Evolutionary conservation across 345 rosid genomes (phyloP).

Genomic region (Noccaea bulbosa): DNA sequence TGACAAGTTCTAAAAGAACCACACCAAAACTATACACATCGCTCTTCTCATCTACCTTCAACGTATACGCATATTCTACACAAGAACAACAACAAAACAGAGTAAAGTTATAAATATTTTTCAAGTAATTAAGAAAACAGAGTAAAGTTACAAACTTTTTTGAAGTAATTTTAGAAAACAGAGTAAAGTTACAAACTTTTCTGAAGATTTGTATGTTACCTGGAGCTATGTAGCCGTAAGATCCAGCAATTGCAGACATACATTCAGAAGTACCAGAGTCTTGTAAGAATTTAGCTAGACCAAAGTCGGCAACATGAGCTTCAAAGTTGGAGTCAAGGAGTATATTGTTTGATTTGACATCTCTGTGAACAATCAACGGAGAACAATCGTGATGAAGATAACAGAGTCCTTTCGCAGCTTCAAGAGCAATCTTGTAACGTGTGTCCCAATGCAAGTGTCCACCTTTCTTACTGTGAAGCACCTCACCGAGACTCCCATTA

Average conservation of each 20-base stretch:
- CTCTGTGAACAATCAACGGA: slow-evolving; percentile 82
- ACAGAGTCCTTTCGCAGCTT: slow-evolving; percentile 89
- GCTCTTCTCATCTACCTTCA: slow-evolving; percentile 98
- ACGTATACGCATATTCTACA: slow-evolving; percentile 94
- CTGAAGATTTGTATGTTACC: slow-evolving; percentile 46
- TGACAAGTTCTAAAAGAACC: slow-evolving; percentile 78
- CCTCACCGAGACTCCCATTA: slow-evolving; percentile 89
- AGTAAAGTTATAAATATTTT: not conserved
- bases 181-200: no score
- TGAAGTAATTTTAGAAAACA: no score
- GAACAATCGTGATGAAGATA: slow-evolving; percentile 93
- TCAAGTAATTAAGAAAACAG: no score
- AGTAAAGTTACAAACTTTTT: no score
- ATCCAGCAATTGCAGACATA: slow-evolving; percentile 97
- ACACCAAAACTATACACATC: slow-evolving; percentile 98
- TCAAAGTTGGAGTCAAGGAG: slow-evolving; percentile 79
- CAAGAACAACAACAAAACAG: slow-evolving; percentile 12
- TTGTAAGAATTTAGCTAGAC: slow-evolving; percentile 90
- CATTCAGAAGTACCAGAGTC: slow-evolving; percentile 93
- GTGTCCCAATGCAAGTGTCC: slow-evolving; percentile 91
- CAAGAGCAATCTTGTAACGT: slow-evolving; percentile 80
- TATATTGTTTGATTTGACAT: slow-evolving; percentile 87
- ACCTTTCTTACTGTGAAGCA: slow-evolving; percentile 89
- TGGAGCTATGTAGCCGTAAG: slow-evolving; percentile 95
- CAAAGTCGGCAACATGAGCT: slow-evolving; percentile 96